Base-by-base conservation (phyloP, 768 basidiomycete species). In the Crucibulum laeve region DNA sequence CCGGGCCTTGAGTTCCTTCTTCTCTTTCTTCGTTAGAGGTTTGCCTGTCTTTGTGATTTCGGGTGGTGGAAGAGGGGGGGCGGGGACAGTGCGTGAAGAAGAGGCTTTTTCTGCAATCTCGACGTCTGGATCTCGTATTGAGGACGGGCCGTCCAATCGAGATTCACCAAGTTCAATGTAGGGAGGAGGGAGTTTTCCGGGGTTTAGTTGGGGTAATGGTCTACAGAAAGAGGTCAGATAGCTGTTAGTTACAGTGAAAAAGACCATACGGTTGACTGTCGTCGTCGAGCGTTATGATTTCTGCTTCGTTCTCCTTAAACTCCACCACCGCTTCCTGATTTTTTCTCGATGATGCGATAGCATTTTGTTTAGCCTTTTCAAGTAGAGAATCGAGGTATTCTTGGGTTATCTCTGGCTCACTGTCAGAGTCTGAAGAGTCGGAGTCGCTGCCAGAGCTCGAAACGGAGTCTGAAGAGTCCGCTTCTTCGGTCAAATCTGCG, bases 1-100 rank as follows among this genome's bases (percentile, higher is more conserved):
- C 53, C 76, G 73, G 22, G 74, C 76, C 57, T 76, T 82, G 35
- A 84, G 56, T 91, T 93, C 82, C 62, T 83, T 88, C 61, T 70
- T 75, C 59, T 88, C 71, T 51, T 73, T 84, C 57, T 80, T 89
- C 11, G 84, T 91, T 34, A 89, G 61, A 5, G 77, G 73, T 57
- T 80, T 81, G 35, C 86, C 85, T 26, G 72, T 70, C 45, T 77
- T 77, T 34, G 73, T 71, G 3, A 82, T 60, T 47, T 80, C 76
- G 10, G 78, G 74, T 13, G 82, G 81, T 14, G 78, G 79, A 40
- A 74, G 61, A 25, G 86, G 87, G 4, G 82, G 77, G 23, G 77
- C 72, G 35, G 84, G 87, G 4, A 62, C 65, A 30, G 65, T 61
- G 17, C 55, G 62, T 17, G 70, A 70, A 10, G 77, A 71, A n/a